phyloP scores from a whole-genome alignment of 345 rosid species.

The Acer campestre region DNA sequence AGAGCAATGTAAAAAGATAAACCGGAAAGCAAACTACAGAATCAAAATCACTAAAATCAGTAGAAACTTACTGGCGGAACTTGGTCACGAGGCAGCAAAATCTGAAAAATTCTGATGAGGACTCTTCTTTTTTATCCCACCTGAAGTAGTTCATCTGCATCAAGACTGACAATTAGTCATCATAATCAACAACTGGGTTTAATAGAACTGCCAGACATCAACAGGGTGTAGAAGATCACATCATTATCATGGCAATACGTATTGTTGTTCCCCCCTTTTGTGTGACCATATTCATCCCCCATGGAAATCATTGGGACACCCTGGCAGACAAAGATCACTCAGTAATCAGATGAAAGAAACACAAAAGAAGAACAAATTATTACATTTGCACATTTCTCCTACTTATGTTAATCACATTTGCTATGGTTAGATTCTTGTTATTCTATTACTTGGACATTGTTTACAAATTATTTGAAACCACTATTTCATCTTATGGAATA shows the following conservation, averaged over 20 bases:
- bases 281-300: constrained; percentile 99
- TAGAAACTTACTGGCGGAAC: constrained; percentile 67
- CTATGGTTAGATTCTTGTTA: neutral
- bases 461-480: neutral
- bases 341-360: constrained; percentile 9
- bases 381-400: neutral
- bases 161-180: constrained; percentile 20
- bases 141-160: constrained; percentile 78
- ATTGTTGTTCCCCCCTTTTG: constrained; percentile 96
- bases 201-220: constrained; percentile 8
- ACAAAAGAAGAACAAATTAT: neutral
- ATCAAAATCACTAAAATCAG: constrained; percentile 6
- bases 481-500: neutral
- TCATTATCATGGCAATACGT: constrained; percentile 93
- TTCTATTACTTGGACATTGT: neutral
- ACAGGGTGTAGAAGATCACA: constrained; percentile 44
- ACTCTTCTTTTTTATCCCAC: constrained; percentile 95
- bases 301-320: constrained; percentile 96
- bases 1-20: constrained; percentile 3
- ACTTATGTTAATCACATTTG: neutral
- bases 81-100: constrained; percentile 79
- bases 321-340: constrained; percentile 43
- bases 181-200: constrained; percentile 16
- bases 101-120: constrained; percentile 72
- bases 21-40: neutral